phyloP scores from a whole-genome alignment of 345 rosid species.

The Ceriops tagal region DNA sequence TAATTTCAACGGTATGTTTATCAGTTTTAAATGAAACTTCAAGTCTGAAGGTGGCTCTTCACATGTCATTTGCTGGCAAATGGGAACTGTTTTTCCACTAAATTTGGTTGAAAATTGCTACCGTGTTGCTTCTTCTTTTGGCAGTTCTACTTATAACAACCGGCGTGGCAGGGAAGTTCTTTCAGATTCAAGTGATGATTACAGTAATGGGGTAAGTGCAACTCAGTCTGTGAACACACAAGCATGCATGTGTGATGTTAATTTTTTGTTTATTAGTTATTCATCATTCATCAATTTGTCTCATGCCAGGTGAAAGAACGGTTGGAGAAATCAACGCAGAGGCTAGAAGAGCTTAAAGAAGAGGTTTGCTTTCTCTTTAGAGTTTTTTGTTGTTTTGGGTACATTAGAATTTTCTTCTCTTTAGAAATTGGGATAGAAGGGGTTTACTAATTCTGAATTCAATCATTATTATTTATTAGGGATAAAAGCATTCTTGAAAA shows the following conservation, averaged over 20 bases:
- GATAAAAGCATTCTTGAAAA: not conserved
- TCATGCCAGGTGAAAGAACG: slow-evolving; percentile 53
- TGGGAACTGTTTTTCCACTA: no score
- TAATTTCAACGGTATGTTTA: no score
- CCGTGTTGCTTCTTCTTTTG: slow-evolving; percentile 10
- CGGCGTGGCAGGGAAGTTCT: slow-evolving; percentile 40
- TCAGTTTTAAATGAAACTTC: no score
- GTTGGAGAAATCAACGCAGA: slow-evolving; percentile 45
- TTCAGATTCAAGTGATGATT: slow-evolving; percentile 50
- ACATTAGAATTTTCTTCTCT: not conserved
- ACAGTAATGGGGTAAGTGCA: slow-evolving; percentile 44
- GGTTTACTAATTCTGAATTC: not conserved
- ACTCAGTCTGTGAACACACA: not conserved
- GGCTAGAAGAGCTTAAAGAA: slow-evolving; percentile 47
- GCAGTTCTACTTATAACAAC: slow-evolving; percentile 45
- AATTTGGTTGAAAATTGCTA: slow-evolving; percentile 2
- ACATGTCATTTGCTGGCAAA: no score
- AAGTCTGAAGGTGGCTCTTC: no score
- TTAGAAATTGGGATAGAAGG: slow-evolving; percentile 2
- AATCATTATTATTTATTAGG: not conserved
- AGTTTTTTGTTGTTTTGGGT: not conserved
- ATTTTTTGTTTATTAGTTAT: not conserved
- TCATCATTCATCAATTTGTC: slow-evolving; percentile 3
- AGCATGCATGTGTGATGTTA: not conserved
- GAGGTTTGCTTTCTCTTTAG: slow-evolving; percentile 44